Base-by-base conservation (phyloP, 345 rosid genomes). In the Garcia nutans region DNA sequence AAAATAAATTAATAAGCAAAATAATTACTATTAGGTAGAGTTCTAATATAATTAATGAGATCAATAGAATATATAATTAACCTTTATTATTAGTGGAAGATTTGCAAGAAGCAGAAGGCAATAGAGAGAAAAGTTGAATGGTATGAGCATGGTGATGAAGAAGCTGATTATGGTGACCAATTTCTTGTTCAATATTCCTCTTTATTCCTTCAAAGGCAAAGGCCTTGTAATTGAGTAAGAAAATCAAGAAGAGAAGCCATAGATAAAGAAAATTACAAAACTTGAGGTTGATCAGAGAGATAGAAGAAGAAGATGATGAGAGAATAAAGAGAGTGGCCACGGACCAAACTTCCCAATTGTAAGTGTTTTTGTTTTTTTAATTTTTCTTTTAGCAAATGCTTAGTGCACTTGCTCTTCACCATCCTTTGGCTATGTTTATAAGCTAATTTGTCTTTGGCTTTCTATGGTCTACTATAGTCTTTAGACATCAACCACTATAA, bases 101-200 rank as follows among this genome's bases (percentile, higher is more conserved):
- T 75, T 61, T 80, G 89, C 98, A 93, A 26, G 83, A 49, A 33
- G 84, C 66, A 33, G 91, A 71, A 10, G 96, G 88, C 1, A 91
- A 72, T 28, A 91, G 89, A 71, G 93, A 89, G 82, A 69, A 74
- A 73, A 89, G 78, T 66, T 80, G 72, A 57, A 88, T 37, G 20
- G 83, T 84, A 67, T 82, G 83, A 61, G 50, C 61, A 26, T 76
- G 80, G 11, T 66, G 74, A 55, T 0, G 56, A 17, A 47, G 65
- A 17, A 0, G 10, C 31, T 28, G 31, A 62, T 0, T 54, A 10
- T 57, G 62, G n/a, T 31, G 65, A 52, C 15, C 31, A 28, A 28
- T 67, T 9, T 78, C 76, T 0, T 78, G 74, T 0, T 77, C 75
- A 56, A 60, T 2, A 37, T 37, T 37, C 71, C 74, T 70, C 66